Base-by-base conservation (phyloP, 495 filamentous ascomycete species). In the Terfezia claveryi region DNA sequence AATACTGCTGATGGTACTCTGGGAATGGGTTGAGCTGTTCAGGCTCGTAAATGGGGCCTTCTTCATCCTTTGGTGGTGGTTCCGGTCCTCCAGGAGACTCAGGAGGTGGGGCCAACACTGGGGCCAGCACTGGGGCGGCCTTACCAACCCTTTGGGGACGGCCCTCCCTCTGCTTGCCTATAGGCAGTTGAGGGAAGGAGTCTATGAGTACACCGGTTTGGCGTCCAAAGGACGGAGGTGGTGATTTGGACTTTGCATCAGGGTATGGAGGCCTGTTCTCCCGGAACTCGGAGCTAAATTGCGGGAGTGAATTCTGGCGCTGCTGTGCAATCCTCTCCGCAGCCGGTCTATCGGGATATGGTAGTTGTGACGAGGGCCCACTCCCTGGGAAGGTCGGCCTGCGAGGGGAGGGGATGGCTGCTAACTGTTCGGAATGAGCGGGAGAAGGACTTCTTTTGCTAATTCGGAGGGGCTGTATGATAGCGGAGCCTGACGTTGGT, bases 381-480 rank as follows among this genome's bases (percentile, higher is more conserved):
- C 38, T 51, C 8, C 61, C 53, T 16, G 49, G 23, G 27, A 55
- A 36, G 16, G 49, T 55, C 12, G 61, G 60, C 10, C 62, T 62
- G 37, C 62, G 62, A 12, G 62, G 59, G 53, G 61, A 37, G 10
- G 62, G 59, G 53, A 57, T 32, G 8, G 54, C 56, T 37, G 57
- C 54, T 37, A 55, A 51, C 17, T 36, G 41, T 3, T 58, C 49
- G 63, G 51, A 72, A 64, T 14, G 73, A 69, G 51, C 73, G 68
- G 70, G 73, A 64, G 66, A 69, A 49, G 73, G 78, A 64, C 67
- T 64, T 11, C 73, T 73, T 67, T 93, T 93, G 71, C 78, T 80
- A 63, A 95, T 93, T 59, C 86, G 78, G 66, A 95, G 69, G 32
- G 88, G 88, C 55, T 82, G 86, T 56, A 95, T 76, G 2, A 81